Percentiles rank a stretch among this genome's conserved stretches.
phyloP scores from a whole-genome alignment of 1,284 basidiomycete species.

The Porphyrellus sp. region DNA sequence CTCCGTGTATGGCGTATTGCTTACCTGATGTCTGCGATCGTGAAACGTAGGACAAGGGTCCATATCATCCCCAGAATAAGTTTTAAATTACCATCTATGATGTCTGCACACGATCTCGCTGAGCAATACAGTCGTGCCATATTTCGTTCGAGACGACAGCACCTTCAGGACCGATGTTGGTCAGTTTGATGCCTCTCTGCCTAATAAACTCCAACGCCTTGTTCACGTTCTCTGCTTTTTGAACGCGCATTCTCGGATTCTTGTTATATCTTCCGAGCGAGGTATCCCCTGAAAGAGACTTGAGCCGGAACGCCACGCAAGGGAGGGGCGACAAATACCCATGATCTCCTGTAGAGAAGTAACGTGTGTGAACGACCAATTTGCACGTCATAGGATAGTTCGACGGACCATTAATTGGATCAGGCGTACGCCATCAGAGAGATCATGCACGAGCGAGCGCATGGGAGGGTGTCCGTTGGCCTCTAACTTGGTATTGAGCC shows the following conservation, averaged over 20 bases:
- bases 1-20: conserved; percentile 22
- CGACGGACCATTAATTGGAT: conserved; percentile 83
- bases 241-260: conserved; percentile 86
- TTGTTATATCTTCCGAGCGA: conserved; percentile 91
- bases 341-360: conserved; percentile 75
- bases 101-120: conserved; percentile 55
- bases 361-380: background rate
- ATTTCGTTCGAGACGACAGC: conserved; percentile 2
- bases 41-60: conserved; percentile 95
- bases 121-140: conserved; percentile 1
- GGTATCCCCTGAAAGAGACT: conserved; percentile 63
- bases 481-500: conserved; percentile 96
- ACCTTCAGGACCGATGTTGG: conserved; percentile 97
- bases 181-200: conserved; percentile 91
- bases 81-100: conserved; percentile 96
- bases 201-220: conserved; percentile 95
- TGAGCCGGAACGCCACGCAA: conserved; percentile 11
- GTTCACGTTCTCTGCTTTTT: conserved; percentile 98
- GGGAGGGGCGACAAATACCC: conserved; percentile 48
- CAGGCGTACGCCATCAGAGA: conserved; percentile 92
- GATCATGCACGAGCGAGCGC: conserved; percentile 84
- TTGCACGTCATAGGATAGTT: background rate
- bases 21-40: conserved; percentile 95
- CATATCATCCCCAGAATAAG: conserved; percentile 99
- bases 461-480: conserved; percentile 84